Percentiles rank a stretch among this genome's conserved stretches.
phyloP scores from a whole-genome alignment of 495 filamentous ascomycete genomes.

The Echria macrotheca region DNA sequence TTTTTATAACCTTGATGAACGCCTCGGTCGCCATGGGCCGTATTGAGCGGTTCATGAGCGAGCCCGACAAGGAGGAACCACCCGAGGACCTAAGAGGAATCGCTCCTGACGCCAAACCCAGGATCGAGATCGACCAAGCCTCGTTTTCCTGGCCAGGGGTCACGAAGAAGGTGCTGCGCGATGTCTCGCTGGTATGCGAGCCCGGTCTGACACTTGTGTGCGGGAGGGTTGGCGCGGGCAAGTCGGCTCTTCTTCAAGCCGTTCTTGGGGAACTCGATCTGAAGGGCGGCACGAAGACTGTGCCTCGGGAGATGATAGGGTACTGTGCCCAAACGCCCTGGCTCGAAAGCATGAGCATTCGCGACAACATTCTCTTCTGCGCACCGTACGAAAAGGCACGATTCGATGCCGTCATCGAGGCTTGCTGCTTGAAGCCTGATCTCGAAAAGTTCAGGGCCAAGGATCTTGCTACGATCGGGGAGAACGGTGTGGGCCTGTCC shows the following conservation, averaged over 20 bases:
- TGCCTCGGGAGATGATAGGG: constrained; percentile 64
- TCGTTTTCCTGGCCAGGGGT: constrained; percentile 75
- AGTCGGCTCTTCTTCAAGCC: constrained; percentile 73
- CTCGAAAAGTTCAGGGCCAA: constrained; percentile 86
- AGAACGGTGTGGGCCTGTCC: constrained; percentile 91
- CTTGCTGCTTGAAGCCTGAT: constrained; percentile 88
- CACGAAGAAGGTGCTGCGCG: constrained; percentile 51
- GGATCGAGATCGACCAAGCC: constrained; percentile 53
- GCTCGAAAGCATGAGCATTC: constrained; percentile 87
- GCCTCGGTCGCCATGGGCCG: constrained; percentile 69
- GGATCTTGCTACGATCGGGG: constrained; percentile 90
- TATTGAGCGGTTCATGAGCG: constrained; percentile 76
- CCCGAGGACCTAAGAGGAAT: constrained; percentile 23
- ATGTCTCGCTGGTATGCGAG: constrained; percentile 56
- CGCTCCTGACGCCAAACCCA: constrained; percentile 15
- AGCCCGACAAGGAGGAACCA: constrained; percentile 64
- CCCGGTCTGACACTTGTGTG: constrained; percentile 57
- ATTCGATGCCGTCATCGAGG: constrained; percentile 82
- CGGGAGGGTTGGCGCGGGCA: constrained; percentile 75
- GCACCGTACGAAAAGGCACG: constrained; percentile 68
- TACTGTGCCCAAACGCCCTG: constrained; percentile 86
- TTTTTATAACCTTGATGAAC: constrained; percentile 68
- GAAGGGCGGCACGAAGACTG: constrained; percentile 48
- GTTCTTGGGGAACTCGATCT: constrained; percentile 74
- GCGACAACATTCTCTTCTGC: constrained; percentile 78